A percentile compares a stretch with the other conserved stretches of the same genome.
phyloP scores from a whole-genome alignment of 805 yeast species.

The Metschnikowia reukaufii region DNA sequence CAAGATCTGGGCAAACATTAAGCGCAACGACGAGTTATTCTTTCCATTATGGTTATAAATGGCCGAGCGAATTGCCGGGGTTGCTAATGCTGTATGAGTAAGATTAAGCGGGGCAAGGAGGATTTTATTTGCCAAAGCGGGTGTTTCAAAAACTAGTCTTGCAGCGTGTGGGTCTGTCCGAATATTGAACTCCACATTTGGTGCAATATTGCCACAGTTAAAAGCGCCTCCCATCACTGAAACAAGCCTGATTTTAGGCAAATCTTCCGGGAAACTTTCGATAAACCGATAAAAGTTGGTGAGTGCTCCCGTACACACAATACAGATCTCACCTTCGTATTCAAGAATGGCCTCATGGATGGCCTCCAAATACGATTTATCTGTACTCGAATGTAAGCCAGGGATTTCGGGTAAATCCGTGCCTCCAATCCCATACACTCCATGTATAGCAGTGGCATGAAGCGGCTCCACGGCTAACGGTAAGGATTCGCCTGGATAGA shows the following conservation, averaged over 20 bases:
- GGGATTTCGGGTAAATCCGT: constrained; percentile 56
- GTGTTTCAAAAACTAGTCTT: constrained; percentile 49
- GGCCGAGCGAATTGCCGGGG: constrained; percentile 21
- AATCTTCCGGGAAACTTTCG: constrained; percentile 52
- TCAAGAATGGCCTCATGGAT: constrained; percentile 41
- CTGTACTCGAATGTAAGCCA: constrained; percentile 22
- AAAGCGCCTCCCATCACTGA: constrained; percentile 79
- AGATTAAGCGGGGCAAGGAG: constrained; percentile 66
- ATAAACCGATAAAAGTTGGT: constrained; percentile 69
- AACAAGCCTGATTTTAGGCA: constrained; percentile 48
- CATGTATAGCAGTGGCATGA: constrained; percentile 68
- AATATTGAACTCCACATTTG: constrained; percentile 72
- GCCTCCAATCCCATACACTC: constrained; percentile 78
- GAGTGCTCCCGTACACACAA: constrained; percentile 76
- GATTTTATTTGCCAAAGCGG: constrained; percentile 46
- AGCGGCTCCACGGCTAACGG: constrained; percentile 55
- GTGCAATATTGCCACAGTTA: constrained; percentile 50
- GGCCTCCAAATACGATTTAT: constrained; percentile 35
- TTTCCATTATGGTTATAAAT: constrained; percentile 20
- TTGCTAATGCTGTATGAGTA: constrained; percentile 64
- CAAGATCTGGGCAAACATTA: constrained; percentile 13
- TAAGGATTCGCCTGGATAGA: constrained; percentile 60
- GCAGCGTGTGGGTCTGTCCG: constrained; percentile 80
- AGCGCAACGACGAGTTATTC: constrained; percentile 11
- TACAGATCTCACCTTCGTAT: constrained; percentile 49